Evolutionary conservation across 2,329 filamentous ascomycete genomes (phyloP), one percentile per base, ranked within the genome.

Genomic region (Penicillium sp.): DNA sequence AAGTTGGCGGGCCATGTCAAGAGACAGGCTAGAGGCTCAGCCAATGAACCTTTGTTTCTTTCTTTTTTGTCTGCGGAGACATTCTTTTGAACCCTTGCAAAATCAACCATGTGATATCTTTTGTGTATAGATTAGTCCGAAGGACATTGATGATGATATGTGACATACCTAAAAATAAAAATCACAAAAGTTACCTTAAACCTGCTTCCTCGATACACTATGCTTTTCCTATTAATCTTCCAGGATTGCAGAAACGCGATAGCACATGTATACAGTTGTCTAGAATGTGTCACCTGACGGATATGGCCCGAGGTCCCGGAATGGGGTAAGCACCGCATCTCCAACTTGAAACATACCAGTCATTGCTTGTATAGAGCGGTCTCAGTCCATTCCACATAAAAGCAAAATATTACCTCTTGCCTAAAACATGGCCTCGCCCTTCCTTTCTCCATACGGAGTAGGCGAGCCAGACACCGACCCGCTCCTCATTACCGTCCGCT

Each of bases 401-500:
- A 53, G 3, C 31, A n/a, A 10, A 39, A n/a, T 1, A 29, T 54
- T 11, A 38, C 19, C n/a, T 11, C 10, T 11, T 40, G 43, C 41
- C 60, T 53, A 41, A 53, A 57, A n/a, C 4, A 68, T 68, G 68
- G 46, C 59, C 33, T 63, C 60, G 11, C 56, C 58, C 10, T 53
- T 50, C 38, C 60, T 36, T 41, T 63, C 39, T 45, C 64, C 29
- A 49, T 62, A 21, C 48, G 66, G 27, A 27, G 21, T 19, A 33
- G 52, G 38, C 36, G 59, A 64, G 33, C 15, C 47, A 11, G n/a
- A 50, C 13, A 49, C 51, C 19, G 57, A 68, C 23, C 57, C 63
- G 15, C 81, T 96, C 55, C 86, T 89, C 68, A 82, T 97, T 45
- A 93, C 90, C 38, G 87, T 97, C 72, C 92, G 93, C 74, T 97